Conservation (phyloP, 345 rosid species). For the Sonneratia caseolaris region DNA sequence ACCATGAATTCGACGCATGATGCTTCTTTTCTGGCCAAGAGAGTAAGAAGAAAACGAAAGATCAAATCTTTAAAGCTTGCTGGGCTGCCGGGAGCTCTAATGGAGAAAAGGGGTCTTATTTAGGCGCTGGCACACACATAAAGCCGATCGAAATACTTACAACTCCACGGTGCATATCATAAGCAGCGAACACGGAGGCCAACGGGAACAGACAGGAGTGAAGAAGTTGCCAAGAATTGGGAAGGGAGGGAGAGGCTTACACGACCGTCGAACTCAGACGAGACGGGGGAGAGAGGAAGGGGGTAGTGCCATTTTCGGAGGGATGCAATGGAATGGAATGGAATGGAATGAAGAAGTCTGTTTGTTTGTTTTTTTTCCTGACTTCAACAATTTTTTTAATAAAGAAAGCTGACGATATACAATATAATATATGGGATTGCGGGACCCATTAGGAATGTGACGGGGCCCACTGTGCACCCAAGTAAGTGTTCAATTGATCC, state of each 20-base stretch:
- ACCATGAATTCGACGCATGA: neutral
- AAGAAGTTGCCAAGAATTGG: neutral
- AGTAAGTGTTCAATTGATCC: too few relatives aligned
- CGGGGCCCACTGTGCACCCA: too few relatives aligned
- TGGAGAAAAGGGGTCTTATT: neutral
- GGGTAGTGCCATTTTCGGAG: neutral
- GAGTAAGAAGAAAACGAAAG: neutral
- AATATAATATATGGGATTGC: too few relatives aligned
- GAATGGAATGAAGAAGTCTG: neutral
- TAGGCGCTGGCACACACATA: neutral
- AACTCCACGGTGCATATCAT: neutral
- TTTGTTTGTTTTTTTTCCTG: too few relatives aligned
- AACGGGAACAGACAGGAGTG: neutral
- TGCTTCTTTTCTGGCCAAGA: neutral
- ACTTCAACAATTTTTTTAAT: too few relatives aligned
- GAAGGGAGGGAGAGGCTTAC: slow-evolving; percentile 12
- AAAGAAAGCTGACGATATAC: too few relatives aligned
- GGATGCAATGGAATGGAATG: too few relatives aligned
- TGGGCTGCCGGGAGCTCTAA: neutral
- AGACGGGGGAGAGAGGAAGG: slow-evolving; percentile 1
- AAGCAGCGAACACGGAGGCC: neutral
- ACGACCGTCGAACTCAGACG: slow-evolving; percentile 19
- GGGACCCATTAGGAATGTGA: too few relatives aligned
- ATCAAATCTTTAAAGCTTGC: neutral
- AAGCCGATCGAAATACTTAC: neutral